These are phyloP conservation scores for Geotrichum candidum DNA, from an alignment of 1,139 yeast genomes.

Conservation along the genomic window DNA sequence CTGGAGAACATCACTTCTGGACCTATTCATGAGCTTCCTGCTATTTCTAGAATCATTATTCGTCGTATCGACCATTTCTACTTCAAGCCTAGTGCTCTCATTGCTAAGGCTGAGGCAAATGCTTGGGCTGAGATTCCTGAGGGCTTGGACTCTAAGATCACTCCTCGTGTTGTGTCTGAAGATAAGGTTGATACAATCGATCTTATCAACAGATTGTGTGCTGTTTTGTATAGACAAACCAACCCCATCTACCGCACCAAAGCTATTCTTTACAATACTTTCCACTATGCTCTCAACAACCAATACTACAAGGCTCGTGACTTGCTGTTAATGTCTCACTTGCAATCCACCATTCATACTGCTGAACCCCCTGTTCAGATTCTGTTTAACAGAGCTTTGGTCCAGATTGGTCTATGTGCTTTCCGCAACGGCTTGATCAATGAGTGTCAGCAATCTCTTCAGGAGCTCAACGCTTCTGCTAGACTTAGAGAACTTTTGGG, in stretches of 20 bases:
- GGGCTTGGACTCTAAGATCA: conserved; percentile 32
- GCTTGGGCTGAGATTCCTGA: conserved; percentile 57
- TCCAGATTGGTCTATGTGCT: conserved; percentile 92
- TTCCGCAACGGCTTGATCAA: conserved; percentile 83
- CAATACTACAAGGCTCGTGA: conserved; percentile 81
- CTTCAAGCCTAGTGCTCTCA: conserved; percentile 80
- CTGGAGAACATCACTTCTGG: conserved; percentile 57
- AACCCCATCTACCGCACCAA: conserved; percentile 69
- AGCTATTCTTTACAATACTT: conserved; percentile 79
- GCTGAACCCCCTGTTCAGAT: conserved; percentile 86
- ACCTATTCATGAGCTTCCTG: conserved; percentile 33
- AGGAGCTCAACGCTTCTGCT: conserved; percentile 81
- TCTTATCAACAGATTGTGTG: conserved; percentile 60
- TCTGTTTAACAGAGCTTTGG: conserved; percentile 88
- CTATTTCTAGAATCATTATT: conserved; percentile 62
- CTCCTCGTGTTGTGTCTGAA: conserved; percentile 31
- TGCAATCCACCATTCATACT: conserved; percentile 73
- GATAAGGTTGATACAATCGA: conserved; percentile 40
- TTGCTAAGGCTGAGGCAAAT: conserved; percentile 58
- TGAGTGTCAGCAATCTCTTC: conserved; percentile 83
- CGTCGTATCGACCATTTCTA: conserved; percentile 90
- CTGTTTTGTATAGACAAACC: conserved; percentile 59
- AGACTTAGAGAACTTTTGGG: conserved; percentile 90
- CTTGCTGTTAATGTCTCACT: conserved; percentile 76
- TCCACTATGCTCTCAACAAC: conserved; percentile 86